These are phyloP conservation scores for Penicillium bialowiezense DNA, from an alignment of 495 filamentous ascomycete species.

Conservation along the genomic window DNA sequence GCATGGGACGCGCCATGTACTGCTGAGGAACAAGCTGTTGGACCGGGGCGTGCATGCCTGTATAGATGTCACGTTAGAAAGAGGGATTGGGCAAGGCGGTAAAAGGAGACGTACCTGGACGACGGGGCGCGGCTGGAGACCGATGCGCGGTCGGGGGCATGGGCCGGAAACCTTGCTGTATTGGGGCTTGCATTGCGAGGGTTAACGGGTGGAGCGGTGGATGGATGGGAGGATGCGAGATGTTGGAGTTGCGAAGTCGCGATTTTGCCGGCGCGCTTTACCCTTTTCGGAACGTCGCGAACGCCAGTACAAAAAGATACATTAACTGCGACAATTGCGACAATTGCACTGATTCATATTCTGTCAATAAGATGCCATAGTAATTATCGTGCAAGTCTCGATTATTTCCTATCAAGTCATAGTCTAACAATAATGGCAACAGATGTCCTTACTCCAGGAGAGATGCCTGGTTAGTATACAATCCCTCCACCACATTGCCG, in stretches of 20 bases:
- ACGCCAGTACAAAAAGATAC: no score
- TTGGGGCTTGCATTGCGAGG: constrained; percentile 40
- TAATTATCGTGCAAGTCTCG: constrained; percentile 11
- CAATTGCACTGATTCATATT: no score
- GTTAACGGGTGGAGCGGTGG: constrained; percentile 6
- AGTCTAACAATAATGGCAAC: constrained; percentile 20
- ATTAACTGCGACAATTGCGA: no score
- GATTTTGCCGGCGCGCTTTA: constrained; percentile 43
- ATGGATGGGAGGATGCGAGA: constrained; percentile 20
- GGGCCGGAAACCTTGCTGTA: constrained; percentile 46
- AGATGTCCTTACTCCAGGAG: constrained; percentile 69
- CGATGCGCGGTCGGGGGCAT: constrained; percentile 41
- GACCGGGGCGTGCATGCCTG: constrained; percentile 37
- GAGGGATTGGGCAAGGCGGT: constrained; percentile 3
- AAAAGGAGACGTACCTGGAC: constrained; percentile 37
- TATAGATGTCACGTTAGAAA: constrained; percentile 14
- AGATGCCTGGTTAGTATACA: constrained; percentile 97
- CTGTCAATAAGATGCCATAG: no score
- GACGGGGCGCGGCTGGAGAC: constrained; percentile 48
- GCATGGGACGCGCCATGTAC: constrained; percentile 40
- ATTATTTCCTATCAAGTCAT: constrained; percentile 23
- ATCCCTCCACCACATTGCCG: constrained; percentile 93
- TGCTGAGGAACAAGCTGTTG: constrained; percentile 41
- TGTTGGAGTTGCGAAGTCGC: constrained; percentile 30
- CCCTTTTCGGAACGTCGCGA: constrained; percentile 33